phyloP scores from a whole-genome alignment of 129 eudicot species.

The Saussurea involucrata region DNA sequence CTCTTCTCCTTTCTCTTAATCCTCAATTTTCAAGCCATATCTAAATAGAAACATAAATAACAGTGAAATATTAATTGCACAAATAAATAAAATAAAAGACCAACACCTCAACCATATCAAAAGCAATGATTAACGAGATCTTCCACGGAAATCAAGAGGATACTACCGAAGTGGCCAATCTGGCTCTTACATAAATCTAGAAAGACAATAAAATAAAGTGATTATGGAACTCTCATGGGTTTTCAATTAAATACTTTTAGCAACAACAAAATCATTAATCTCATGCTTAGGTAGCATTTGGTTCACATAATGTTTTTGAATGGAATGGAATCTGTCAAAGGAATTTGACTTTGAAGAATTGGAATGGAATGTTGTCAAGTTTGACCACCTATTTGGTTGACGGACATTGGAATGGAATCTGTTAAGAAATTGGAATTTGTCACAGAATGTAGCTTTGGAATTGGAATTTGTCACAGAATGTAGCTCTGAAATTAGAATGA shows the following conservation, averaged over 20 bases:
- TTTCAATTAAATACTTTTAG: background rate
- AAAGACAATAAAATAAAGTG: background rate
- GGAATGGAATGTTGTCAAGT: too few species aligned
- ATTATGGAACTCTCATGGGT: background rate
- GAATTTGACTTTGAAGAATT: too few species aligned
- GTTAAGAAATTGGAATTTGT: too few species aligned
- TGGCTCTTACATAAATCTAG: background rate
- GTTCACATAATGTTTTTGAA: too few species aligned
- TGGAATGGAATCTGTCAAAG: too few species aligned
- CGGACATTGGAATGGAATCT: too few species aligned
- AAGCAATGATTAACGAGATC: background rate
- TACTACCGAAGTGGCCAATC: background rate
- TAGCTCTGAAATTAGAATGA: too few species aligned
- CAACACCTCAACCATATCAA: background rate
- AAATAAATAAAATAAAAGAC: background rate
- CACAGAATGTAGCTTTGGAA: too few species aligned
- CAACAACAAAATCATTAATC: background rate
- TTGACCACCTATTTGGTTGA: too few species aligned
- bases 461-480: too few species aligned
- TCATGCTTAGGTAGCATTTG: too few species aligned
- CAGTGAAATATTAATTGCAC: background rate
- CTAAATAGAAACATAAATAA: conserved; percentile 9
- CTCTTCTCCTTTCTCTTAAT: conserved; percentile 5
- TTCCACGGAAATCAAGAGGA: background rate
- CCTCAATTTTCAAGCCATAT: conserved; percentile 22